Percentiles rank a stretch among this genome's conserved stretches.
These are phyloP conservation scores for Fraxinus greggii DNA, from an alignment of 305 asterid genomes.

Conservation along the genomic window DNA sequence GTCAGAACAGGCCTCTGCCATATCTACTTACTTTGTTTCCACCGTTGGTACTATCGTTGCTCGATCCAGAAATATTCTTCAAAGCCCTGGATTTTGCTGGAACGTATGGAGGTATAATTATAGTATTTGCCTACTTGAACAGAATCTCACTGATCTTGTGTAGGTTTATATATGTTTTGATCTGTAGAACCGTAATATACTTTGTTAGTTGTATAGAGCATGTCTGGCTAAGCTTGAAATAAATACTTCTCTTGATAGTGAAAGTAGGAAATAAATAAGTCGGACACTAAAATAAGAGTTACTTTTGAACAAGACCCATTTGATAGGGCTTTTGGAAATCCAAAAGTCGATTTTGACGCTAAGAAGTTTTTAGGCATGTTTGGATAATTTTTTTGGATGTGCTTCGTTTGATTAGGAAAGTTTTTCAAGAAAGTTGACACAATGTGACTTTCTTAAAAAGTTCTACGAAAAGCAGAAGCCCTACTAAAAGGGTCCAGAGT, in stretches of 20 bases:
- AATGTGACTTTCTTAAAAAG: neutral
- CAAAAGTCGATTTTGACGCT: neutral
- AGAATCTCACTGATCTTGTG: neutral
- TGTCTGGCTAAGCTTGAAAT: neutral
- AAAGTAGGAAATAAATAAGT: neutral
- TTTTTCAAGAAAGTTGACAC: neutral
- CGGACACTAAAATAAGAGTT: neutral
- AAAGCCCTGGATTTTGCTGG: slow-evolving; percentile 96
- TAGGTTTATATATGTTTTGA: neutral
- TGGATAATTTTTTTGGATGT: neutral
- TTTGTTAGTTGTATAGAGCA: neutral
- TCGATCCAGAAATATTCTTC: slow-evolving; percentile 88
- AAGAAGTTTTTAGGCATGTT: neutral
- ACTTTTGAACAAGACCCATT: neutral
- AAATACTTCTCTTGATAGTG: neutral
- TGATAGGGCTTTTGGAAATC: neutral
- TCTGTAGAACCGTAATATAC: neutral
- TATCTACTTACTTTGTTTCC: slow-evolving; percentile 68
- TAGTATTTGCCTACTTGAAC: neutral
- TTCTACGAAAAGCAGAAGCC: neutral
- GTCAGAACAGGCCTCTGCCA: slow-evolving; percentile 59
- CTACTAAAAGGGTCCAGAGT: neutral
- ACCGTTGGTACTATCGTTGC: slow-evolving; percentile 63
- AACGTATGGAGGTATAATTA: slow-evolving; percentile 77
- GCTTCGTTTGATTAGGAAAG: neutral